Evolutionary conservation across 768 basidiomycete species (phyloP).

Genomic region (Boletellus sp.): DNA sequence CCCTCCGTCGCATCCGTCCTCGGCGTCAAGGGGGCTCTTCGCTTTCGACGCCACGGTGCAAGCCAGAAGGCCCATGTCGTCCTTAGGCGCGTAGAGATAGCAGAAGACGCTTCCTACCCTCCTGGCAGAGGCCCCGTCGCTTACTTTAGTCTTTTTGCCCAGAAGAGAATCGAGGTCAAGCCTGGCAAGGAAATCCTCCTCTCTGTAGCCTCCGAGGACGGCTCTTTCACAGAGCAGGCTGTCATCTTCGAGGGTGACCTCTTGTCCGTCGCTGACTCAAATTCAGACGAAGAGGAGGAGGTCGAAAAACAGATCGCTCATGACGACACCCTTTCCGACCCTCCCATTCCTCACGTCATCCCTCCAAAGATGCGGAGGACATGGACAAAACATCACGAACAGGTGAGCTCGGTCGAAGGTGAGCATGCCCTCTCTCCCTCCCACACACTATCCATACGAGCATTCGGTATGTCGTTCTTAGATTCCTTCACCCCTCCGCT

Average conservation of each 20-base stretch:
- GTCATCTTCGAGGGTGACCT: conserved; percentile 58
- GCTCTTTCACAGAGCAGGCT: conserved; percentile 51
- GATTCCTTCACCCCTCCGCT: conserved; percentile 23
- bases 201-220: conserved; percentile 51
- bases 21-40: conserved; percentile 58
- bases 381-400: conserved; percentile 51
- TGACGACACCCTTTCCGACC: conserved; percentile 39
- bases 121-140: conserved; percentile 38
- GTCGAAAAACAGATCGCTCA: conserved; percentile 38
- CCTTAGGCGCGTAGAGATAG: conserved; percentile 54
- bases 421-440: conserved; percentile 23
- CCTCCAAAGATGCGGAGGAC: conserved; percentile 65
- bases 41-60: conserved; percentile 62
- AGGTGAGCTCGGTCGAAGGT: conserved; percentile 39
- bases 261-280: conserved; percentile 23
- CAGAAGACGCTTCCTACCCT: conserved; percentile 44
- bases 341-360: conserved; percentile 36
- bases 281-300: conserved; percentile 38
- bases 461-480: conserved; percentile 27
- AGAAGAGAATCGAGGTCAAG: conserved; percentile 66
- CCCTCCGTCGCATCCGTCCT: conserved; percentile 51
- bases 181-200: conserved; percentile 70
- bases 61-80: conserved; percentile 68
- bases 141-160: conserved; percentile 63
- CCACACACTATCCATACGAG: conserved; percentile 17